Base-by-base conservation (phyloP, 371 early-diverging fungal species). In the Parasitella parasitica region DNA sequence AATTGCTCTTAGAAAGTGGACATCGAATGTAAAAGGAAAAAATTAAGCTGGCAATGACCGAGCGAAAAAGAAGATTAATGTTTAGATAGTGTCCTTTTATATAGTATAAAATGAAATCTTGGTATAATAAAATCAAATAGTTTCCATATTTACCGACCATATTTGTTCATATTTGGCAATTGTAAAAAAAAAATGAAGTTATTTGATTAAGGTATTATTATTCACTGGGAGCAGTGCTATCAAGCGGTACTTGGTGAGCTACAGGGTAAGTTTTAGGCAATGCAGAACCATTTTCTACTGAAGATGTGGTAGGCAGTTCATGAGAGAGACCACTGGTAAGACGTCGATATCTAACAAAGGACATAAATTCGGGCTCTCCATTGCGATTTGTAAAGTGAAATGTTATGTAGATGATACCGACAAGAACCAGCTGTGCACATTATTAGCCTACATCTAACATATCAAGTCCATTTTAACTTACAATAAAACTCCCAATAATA, bases 351-450 rank as follows among this genome's bases (percentile, higher is more conserved):
- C 46, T 62, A 32, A n/a, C 35, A 26, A 57, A 67, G 6, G 62
- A 57, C 67, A 67, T 67, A 18, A 43, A 57, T n/a, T 50, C 55
- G 16, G 67, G 67, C 7, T 62, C 62, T 6, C 27, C 22, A 15
- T 32, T 53, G 52, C 22, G 28, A 6, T 34, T 34, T 7, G 30
- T 27, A 52, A 59, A 68, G 39, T 68, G 60, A n/a, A 58, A 30
- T 11, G 50, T 18, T n/a, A 68, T 26, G 41, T 59, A 68, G 16
- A 57, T 37, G 20, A 63, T 30, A 46, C 69, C 69, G 12, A 59
- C 27, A 22, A 56, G 37, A 28, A 56, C 34, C 30, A 60, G 43
- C 69, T 68, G 59, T 39, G 18, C 6, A 4, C 41, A 41, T 2
- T 18, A 20, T 41, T 18, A 41, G 41, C 20, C 7, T 36, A 15